phyloP scores from a whole-genome alignment of 2,329 filamentous ascomycete species.

The Pyrenochaeta sp. region DNA sequence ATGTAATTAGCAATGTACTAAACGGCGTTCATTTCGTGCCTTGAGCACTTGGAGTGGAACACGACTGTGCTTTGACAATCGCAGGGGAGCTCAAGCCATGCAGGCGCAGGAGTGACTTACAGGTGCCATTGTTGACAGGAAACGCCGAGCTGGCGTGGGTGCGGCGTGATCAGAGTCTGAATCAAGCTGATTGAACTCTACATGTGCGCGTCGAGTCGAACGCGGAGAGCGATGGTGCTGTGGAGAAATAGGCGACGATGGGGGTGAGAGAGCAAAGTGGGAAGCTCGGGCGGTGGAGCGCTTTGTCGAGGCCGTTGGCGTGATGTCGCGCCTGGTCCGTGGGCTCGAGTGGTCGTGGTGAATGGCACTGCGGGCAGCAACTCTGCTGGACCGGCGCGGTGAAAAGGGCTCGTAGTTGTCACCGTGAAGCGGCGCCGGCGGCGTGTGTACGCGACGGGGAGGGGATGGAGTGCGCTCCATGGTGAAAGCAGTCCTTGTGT shows the following conservation, averaged over 20 bases:
- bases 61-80: constrained; percentile 7
- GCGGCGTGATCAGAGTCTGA: constrained; percentile 42
- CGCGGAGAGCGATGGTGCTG: constrained; percentile 39
- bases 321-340: constrained; percentile 37
- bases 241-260: constrained; percentile 51
- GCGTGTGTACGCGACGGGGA: constrained; percentile 67
- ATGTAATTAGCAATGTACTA: constrained; percentile 5
- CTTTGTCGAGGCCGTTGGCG: constrained; percentile 39
- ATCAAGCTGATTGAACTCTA: constrained; percentile 29
- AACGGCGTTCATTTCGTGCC: background rate
- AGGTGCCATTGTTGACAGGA: constrained; percentile 37
- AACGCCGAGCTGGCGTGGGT: constrained; percentile 36
- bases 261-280: constrained; percentile 57
- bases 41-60: background rate
- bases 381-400: constrained; percentile 70
- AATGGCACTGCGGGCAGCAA: constrained; percentile 63
- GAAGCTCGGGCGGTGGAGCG: constrained; percentile 49
- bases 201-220: constrained; percentile 40
- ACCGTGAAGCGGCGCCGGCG: constrained; percentile 73
- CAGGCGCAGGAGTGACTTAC: constrained; percentile 24
- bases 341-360: constrained; percentile 36
- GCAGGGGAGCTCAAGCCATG: background rate
- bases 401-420: constrained; percentile 78
- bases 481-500: constrained; percentile 10
- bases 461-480: constrained; percentile 68